These are phyloP conservation scores for Mariannaea sp. DNA, from an alignment of 2,329 filamentous ascomycete species.

Conservation along the genomic window DNA sequence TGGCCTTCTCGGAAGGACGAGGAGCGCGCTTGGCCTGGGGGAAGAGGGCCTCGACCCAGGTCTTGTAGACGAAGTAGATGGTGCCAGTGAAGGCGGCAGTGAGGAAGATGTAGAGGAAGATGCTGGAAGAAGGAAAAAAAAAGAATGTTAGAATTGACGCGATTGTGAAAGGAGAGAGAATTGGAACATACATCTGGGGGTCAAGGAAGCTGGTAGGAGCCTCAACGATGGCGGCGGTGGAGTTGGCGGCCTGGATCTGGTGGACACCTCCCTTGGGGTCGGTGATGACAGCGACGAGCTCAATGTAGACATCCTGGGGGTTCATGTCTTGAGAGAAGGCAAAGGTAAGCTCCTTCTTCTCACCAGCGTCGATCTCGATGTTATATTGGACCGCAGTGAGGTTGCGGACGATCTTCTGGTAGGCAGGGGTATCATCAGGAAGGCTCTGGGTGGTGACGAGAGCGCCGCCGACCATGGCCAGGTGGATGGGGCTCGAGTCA, in stretches of 20 bases:
- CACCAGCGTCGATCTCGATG: conserved; percentile 73
- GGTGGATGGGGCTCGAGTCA: conserved; percentile 74
- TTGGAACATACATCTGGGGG: conserved; percentile 82
- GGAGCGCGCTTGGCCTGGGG: conserved; percentile 78
- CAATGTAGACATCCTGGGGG: conserved; percentile 83
- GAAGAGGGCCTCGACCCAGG: conserved; percentile 95
- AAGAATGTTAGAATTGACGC: conserved; percentile 36
- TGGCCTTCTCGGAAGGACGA: conserved; percentile 63
- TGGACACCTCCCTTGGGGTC: conserved; percentile 70
- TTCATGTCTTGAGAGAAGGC: conserved; percentile 89
- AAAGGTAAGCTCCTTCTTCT: conserved; percentile 78
- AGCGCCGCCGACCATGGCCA: conserved; percentile 77
- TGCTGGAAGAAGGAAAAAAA: conserved; percentile 55
- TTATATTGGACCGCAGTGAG: conserved; percentile 78
- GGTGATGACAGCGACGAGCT: conserved; percentile 75
- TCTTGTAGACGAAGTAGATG: conserved; percentile 96
- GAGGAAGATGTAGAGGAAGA: conserved; percentile 97
- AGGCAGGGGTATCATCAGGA: conserved; percentile 50
- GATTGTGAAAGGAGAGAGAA: background rate
- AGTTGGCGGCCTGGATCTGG: conserved; percentile 80
- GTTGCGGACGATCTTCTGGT: conserved; percentile 75
- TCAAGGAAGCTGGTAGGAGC: conserved; percentile 90
- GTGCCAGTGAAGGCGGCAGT: conserved; percentile 76
- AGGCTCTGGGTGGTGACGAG: conserved; percentile 64
- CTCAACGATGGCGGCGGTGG: conserved; percentile 85